Base-by-base conservation (phyloP, 176 grass and related monocot species). In the Tillandsia fasciculata region DNA sequence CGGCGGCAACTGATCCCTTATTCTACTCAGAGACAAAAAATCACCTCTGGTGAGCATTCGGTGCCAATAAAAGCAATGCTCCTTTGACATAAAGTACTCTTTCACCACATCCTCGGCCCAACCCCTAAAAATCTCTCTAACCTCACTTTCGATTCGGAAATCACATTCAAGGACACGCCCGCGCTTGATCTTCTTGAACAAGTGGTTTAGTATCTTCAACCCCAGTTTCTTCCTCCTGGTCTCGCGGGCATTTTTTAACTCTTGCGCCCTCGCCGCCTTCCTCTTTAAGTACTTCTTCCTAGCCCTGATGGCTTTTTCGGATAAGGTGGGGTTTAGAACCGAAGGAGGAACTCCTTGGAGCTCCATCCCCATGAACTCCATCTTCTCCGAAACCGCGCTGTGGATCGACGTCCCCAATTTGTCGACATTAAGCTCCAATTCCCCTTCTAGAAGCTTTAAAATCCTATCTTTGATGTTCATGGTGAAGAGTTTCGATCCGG, bases 211-310 rank as follows among this genome's bases (percentile, higher is more conserved):
- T 77, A 96, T 91, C 78, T 96, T 96, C 72, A 91, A 74, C 8
- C 86, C 92, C 1, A 96, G 86, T 72, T 96, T 96, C 76, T 96
- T 96, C 59, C 88, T 69, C 27, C 88, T 73, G 2, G 92, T 89
- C 83, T 96, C 86, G 1, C 92, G 80, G 7, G 92, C 88, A 83
- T 96, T 91, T 70, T 85, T 96, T 67, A 96, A 73, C 81, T 91
- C 92, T 76, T 85, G 66, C 0, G 76, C 77, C 80, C 83, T 84
- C 29, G 84, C 88, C 2, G 81, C 88, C 59, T 89, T 96, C 77
- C 70, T 89, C 50, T 96, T 96, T 49, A 96, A 72, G 71, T 85
- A 89, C 80, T 87, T 96, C 65, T 96, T 96, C 71, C 74, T 91
- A 24, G 92, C 88, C 52, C 92, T 76, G 59, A 89, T 89, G 0